These are phyloP conservation scores for Peronospora farinosa DNA, from an alignment of 352 stramenopile species.

Conservation along the genomic window DNA sequence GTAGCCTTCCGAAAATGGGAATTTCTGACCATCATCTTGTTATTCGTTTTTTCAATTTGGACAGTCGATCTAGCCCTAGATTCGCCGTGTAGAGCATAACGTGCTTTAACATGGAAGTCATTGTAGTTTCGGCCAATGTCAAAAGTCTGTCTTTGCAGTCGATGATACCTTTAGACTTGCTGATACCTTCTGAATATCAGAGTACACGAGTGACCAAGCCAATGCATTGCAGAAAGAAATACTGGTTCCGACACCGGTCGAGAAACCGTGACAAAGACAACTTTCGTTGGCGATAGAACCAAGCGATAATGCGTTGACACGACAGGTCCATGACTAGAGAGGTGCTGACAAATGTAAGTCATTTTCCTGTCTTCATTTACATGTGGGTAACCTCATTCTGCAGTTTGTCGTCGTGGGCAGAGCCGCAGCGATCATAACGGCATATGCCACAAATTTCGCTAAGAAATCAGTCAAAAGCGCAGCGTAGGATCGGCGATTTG, in stretches of 20 bases:
- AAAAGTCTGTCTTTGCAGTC: conserved; percentile 5
- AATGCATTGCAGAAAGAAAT: conserved; percentile 13
- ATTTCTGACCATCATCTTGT: background rate
- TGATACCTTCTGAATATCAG: conserved; percentile 18
- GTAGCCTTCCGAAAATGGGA: background rate
- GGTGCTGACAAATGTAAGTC: conserved; percentile 26
- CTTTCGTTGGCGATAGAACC: conserved; percentile 30
- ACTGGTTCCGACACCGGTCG: conserved; percentile 15
- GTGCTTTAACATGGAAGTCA: conserved; percentile 21
- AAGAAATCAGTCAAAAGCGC: conserved; percentile 23
- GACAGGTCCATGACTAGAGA: conserved; percentile 56
- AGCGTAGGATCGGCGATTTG: conserved; percentile 43
- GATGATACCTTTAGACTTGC: background rate
- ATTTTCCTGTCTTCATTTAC: background rate
- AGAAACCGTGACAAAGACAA: conserved; percentile 36
- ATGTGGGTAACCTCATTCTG: conserved; percentile 50
- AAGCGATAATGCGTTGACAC: conserved; percentile 19
- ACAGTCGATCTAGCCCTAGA: conserved; percentile 11
- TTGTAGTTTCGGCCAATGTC: conserved; percentile 16
- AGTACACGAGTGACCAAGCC: conserved; percentile 20
- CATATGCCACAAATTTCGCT: conserved; percentile 21
- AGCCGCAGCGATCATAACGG: conserved; percentile 41
- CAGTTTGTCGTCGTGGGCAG: conserved; percentile 33
- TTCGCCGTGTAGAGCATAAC: background rate
- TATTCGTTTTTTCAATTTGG: conserved; percentile 23